phyloP scores from a whole-genome alignment of 2,329 filamentous ascomycete genomes.

The Epichloe hybrida region DNA sequence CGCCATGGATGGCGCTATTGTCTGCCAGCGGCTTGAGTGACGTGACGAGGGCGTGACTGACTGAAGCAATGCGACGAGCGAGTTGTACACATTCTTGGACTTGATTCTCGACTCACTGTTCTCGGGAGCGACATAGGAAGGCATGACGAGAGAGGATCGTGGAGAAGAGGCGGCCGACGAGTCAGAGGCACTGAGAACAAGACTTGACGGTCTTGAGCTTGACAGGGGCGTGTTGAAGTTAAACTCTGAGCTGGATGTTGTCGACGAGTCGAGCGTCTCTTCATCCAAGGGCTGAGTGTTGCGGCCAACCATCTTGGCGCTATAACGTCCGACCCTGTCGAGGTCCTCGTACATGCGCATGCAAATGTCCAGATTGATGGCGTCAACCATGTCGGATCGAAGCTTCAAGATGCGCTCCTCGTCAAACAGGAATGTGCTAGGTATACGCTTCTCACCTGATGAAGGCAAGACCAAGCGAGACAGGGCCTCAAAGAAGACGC shows the following conservation, averaged over 20 bases:
- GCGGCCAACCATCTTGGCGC: slow-evolving; percentile 8
- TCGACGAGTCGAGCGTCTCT: slow-evolving; percentile 11
- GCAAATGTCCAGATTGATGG: slow-evolving; percentile 50
- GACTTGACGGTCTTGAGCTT: slow-evolving; percentile 34
- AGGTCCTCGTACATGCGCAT: slow-evolving; percentile 44
- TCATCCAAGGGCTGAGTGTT: slow-evolving; percentile 17
- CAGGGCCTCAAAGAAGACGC: slow-evolving; percentile 45
- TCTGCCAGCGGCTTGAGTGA: slow-evolving; percentile 35
- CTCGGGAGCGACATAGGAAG: slow-evolving; percentile 24
- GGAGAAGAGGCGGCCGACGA: slow-evolving; percentile 41
- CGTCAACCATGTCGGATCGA: slow-evolving; percentile 45
- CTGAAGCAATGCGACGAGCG: slow-evolving; percentile 41
- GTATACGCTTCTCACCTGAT: slow-evolving; percentile 30
- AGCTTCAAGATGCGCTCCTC: slow-evolving; percentile 50
- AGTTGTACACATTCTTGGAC: slow-evolving; percentile 35
- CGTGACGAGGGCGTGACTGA: slow-evolving; percentile 30
- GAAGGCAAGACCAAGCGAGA: slow-evolving; percentile 42
- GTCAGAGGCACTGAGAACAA: slow-evolving; percentile 35
- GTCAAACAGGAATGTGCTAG: slow-evolving; percentile 51
- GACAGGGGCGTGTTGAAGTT: slow-evolving; percentile 34
- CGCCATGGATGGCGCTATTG: slow-evolving; percentile 38
- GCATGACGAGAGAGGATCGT: slow-evolving; percentile 30
- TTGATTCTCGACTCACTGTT: slow-evolving; percentile 28
- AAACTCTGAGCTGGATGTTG: slow-evolving; percentile 22
- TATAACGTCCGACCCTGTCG: slow-evolving; percentile 30